A percentile compares a stretch with the other conserved stretches of the same genome.
phyloP scores from a whole-genome alignment of 306 rosid genomes.

The Vigna unguiculata region DNA sequence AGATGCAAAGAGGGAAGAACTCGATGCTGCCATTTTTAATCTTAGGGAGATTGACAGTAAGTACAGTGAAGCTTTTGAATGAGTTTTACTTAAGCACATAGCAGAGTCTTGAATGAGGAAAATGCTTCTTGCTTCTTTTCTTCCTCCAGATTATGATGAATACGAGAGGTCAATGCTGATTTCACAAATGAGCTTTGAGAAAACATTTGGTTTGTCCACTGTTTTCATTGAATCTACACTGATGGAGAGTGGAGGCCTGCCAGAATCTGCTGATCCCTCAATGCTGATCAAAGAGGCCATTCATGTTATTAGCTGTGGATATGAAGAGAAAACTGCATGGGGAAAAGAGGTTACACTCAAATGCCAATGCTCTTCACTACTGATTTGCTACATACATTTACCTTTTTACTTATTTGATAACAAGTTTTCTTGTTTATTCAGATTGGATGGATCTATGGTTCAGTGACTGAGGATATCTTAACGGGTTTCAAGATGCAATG shows the following conservation, averaged over 20 bases:
- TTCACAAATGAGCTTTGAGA: slow-evolving; percentile 95
- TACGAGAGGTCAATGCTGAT: slow-evolving; percentile 97
- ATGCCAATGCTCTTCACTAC: slow-evolving; percentile 7
- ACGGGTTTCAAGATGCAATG: slow-evolving; percentile 99
- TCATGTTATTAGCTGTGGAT: slow-evolving; percentile 95
- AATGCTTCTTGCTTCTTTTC: slow-evolving; percentile 31
- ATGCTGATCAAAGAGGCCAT: slow-evolving; percentile 92
- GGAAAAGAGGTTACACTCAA: slow-evolving; percentile 85
- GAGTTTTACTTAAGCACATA: slow-evolving; percentile 17
- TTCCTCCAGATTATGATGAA: slow-evolving; percentile 83
- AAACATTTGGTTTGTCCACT: slow-evolving; percentile 92
- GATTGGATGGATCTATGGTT: slow-evolving; percentile 99
- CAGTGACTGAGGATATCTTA: slow-evolving; percentile 97
- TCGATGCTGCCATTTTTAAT: slow-evolving; percentile 96
- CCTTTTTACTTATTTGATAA: slow-evolving; percentile 31
- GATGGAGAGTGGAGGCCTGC: slow-evolving; percentile 96
- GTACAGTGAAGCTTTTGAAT: slow-evolving; percentile 40
- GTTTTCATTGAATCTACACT: slow-evolving; percentile 95
- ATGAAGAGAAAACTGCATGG: slow-evolving; percentile 98
- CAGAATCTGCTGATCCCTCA: slow-evolving; percentile 82
- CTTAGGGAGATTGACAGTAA: slow-evolving; percentile 91
- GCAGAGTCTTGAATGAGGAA: slow-evolving; percentile 40
- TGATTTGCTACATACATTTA: slow-evolving; percentile 9
- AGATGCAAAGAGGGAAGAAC: slow-evolving; percentile 91
- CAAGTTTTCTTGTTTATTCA: slow-evolving; percentile 47